Base-by-base conservation (phyloP, 345 rosid genomes). In the Arabidopsis suecica region DNA sequence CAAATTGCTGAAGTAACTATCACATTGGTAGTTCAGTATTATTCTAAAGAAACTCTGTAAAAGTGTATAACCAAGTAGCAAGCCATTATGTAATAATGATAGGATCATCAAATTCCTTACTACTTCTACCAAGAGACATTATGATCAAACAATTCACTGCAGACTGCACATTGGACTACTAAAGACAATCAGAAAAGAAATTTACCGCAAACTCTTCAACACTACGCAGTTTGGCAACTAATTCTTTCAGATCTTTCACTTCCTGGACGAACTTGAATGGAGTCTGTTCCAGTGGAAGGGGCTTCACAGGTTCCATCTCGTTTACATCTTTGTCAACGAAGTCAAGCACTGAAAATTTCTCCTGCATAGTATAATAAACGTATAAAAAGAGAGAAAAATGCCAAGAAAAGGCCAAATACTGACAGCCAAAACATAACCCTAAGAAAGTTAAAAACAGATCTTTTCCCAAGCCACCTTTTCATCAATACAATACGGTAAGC, bases 131-230 rank as follows among this genome's bases (percentile, higher is more conserved):
- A 76, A 66, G 18, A 56, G 65, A 72, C 14, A 41, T 76, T 20
- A 57, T 28, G 57, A 10, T 33, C 45, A 51, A 51, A 42, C 44
- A 60, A 60, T 33, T 36, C 62, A 57, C 30, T 47, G 47, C 68
- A 68, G 56, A 48, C 30, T 47, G 47, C 68, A 68, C 13, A 55
- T 41, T 25, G 61, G 22, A 68, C 62, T 65, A 53, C 41, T 14
- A 53, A 13, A 42, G 44, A 72, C 36, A 56, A 59, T 40, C 16
- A 60, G 18, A 67, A 33, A 36, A 25, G 7, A 58, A 49, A 68
- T 32, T 88, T 86, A 95, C 99, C 84, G 97, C 93, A 88, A 92
- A 90, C 79, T 95, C 98, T 57, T 87, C 73, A 11, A 84, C 97
- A 61, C 64, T 50, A 23, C 82, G 86, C 81, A 95, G 78, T 75